Conservation (phyloP, 768 basidiomycete species). For the Solioccasus polychromus region DNA sequence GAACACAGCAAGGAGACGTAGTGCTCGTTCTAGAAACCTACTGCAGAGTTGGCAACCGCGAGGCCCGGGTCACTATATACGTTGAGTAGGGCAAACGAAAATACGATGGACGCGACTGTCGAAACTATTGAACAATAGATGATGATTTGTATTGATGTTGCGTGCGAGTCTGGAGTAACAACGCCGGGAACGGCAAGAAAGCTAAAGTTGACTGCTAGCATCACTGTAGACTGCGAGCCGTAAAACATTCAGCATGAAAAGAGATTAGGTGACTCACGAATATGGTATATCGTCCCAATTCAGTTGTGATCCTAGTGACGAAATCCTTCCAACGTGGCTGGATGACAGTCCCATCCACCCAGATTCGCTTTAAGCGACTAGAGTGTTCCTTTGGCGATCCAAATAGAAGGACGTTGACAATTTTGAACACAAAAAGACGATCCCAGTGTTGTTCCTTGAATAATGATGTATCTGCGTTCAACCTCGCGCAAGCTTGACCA, state of each 20-base stretch:
- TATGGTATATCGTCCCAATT: conserved; percentile 49
- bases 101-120: conserved; percentile 11
- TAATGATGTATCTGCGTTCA: conserved; percentile 27
- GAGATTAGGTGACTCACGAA: conserved; percentile 34
- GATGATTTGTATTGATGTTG: conserved; percentile 1
- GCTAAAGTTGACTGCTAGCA: not conserved
- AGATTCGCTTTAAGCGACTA: conserved; percentile 38
- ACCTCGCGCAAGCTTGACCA: conserved; percentile 37
- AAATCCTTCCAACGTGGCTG: conserved; percentile 38
- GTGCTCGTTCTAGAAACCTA: not conserved
- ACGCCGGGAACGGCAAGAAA: conserved; percentile 14
- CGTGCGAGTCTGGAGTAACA: not conserved
- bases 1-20: not conserved
- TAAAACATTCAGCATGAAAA: not conserved
- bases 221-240: not conserved
- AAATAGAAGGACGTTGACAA: conserved; percentile 35
- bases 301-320: conserved; percentile 38
- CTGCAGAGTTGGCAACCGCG: conserved; percentile 2
- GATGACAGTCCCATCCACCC: conserved; percentile 42
- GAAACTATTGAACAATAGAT: conserved; percentile 14
- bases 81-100: conserved; percentile 8
- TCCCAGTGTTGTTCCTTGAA: not conserved
- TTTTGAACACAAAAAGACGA: not conserved
- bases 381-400: conserved; percentile 44
- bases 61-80: conserved; percentile 11